Conservation (phyloP, 2,329 filamentous ascomycete genomes). For the Cordyceps farinosa region DNA sequence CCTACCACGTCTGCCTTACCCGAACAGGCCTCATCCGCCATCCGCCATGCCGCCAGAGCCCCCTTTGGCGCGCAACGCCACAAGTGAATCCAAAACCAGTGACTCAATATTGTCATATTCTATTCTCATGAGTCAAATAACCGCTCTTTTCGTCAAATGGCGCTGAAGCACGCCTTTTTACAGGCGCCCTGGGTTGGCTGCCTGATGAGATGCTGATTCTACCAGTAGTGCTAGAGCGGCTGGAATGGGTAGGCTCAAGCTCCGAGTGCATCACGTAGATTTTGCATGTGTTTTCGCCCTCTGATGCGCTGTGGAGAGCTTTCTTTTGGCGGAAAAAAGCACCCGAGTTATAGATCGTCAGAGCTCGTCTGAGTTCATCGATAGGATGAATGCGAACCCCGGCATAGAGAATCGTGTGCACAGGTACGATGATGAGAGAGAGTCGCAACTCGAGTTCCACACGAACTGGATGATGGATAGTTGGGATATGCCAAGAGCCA, state of each 20-base stretch:
- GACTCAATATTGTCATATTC: conserved; percentile 35
- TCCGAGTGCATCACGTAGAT: conserved; percentile 77
- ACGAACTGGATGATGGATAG: no score
- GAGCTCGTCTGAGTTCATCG: neutral
- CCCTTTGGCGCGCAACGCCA: neutral
- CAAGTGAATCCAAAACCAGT: neutral
- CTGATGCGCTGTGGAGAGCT: conserved; percentile 85
- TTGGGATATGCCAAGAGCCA: no score
- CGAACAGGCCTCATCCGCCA: neutral
- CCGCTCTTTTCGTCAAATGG: conserved; percentile 62
- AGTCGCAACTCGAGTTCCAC: no score
- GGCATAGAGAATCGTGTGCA: neutral
- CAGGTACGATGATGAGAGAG: conserved; percentile 56
- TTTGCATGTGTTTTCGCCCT: conserved; percentile 80
- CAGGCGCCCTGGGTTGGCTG: conserved; percentile 63
- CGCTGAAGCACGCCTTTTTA: conserved; percentile 61
- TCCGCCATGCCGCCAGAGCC: neutral
- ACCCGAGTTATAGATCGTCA: neutral
- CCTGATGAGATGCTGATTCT: conserved; percentile 79
- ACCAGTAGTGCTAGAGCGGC: conserved; percentile 61
- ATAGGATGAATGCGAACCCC: neutral
- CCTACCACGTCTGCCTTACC: neutral
- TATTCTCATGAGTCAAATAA: conserved; percentile 78
- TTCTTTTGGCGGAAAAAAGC: conserved; percentile 57
- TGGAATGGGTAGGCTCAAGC: conserved; percentile 58